Base-by-base conservation (phyloP, 2,329 filamentous ascomycete genomes). In the Anisogramma anomala region DNA sequence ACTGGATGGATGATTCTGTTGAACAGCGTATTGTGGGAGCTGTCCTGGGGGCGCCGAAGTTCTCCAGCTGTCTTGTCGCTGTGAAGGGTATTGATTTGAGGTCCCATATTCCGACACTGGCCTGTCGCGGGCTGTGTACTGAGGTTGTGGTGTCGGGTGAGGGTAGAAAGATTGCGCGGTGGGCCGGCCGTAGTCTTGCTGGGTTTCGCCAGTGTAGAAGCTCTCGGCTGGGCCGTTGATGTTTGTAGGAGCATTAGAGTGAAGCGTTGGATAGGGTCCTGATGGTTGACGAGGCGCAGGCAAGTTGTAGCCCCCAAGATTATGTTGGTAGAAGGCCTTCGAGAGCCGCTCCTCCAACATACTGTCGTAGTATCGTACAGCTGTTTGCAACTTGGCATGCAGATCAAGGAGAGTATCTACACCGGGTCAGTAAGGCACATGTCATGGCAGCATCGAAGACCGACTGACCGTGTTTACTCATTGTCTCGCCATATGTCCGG, bases 311-410 rank as follows among this genome's bases (percentile, higher is more conserved):
- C 74, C 72, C 9, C 79, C 73, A 15, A 86, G 65, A 32, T 63
- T 79, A 53, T 89, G 83, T 54, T 94, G 85, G 49, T 79, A 83
- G 58, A 96, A 96, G 2, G 91, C 89, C 58, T 83, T 93, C 7
- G 87, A 94, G 19, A 98, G 69, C 28, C 91, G 79, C 49, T 98
- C 91, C 61, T 98, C 91, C 13, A 98, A 72, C 91, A 98, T 96
- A 30, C 87, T 79, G 60, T 98, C 91, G 57, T 98, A 98, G 58
- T 96, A 96, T 25, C 91, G 78, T 4, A 98, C 91, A 19, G 96
- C 91, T 0, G 89, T 95, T 0, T 89, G 91, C 18, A 98, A 69
- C 58, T 98, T 98, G 14, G 87, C 84, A 58, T 98, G 91, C 0
- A 98, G 69, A 58, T 98, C 91, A 18, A 96, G 74, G 8, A 98